Base-by-base conservation (phyloP, 2,329 filamentous ascomycete genomes). In the Xylariaceae sp. region DNA sequence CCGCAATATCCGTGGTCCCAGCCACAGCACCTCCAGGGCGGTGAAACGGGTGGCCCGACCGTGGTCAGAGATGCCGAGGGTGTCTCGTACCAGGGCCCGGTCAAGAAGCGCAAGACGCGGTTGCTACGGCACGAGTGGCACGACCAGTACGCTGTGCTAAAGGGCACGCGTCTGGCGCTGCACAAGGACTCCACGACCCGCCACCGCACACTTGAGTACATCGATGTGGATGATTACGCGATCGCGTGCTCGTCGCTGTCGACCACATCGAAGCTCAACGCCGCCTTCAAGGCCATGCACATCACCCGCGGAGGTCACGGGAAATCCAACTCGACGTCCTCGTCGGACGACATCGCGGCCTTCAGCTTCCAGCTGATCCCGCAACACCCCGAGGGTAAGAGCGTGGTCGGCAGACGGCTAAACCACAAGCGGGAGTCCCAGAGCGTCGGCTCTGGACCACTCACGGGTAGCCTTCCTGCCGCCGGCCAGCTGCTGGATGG, bases 71-170 rank as follows among this genome's bases (percentile, higher is more conserved):
- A 63, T 42, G 56, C 60, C 35, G 66, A 71, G 37, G 77, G 78
- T 40, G 65, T 83, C 47, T 76, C 78, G 23, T 86, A 89, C 62
- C 78, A 85, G 34, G 92, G 92, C 2, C 88, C 82, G 63, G 94
- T 98, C 80, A 89, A 88, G 72, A 95, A 94, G 72, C 86, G 90
- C 58, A 88, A 88, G 68, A 94, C 84, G 23, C 81, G 81, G 56
- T 81, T 95, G 70, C 76, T 95, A 44, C 85, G 88, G 30, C 86
- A 94, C 62, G 89, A 96, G 67, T 96, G 89, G 89, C 80, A 88
- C 56, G 86, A 94, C 60, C 83, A 88, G 52, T 92, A 90, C 68
- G 94, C 92, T 61, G 88, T 86, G 17, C 81, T 96, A 47, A 81
- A 81, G 54, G 83, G 83, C 42, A 86, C 81, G 17, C 76, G 78